Evolutionary conservation across 805 yeast genomes (phyloP), one percentile per base, ranked within the genome.

Genomic region (Brettanomyces bruxellensis): DNA sequence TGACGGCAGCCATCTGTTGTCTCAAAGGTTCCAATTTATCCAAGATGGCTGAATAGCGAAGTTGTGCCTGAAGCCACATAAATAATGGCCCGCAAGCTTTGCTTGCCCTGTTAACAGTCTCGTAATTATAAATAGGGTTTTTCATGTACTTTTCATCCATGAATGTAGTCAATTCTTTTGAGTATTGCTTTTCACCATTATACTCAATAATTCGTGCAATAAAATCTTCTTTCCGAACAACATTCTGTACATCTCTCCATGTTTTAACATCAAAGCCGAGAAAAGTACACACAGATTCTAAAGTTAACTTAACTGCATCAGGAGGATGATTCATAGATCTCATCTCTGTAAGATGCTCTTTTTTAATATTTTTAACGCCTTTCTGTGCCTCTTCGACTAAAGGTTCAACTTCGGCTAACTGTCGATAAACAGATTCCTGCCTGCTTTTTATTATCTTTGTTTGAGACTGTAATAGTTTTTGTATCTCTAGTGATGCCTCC

Each of bases 241-340:
- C 74, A 3, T 72, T 68, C 54, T 86, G 91, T 1, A 91, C 95
- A 50, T 86, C 91, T 52, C 86, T 72, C 98, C 98, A 91, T 1
- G 70, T 59, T 0, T 67, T 55, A 0, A 77, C 83, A 5, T 73
- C 67, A 55, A 82, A 82, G 0, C 96, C 96, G 7, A 91, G 62
- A n/a, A 91, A 61, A 4, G 76, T 70, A 62, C 96, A 88, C 0
- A 91, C 95, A 3, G 95, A 83, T 55, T 91, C 97, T 68, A 91
- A 66, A 0, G 95, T 81, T 55, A 85, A 60, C 55, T 86, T 88
- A 4, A 91, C 91, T 0, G 93, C 82, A 7, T 79, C 83, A 0
- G 98, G 98, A 0, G 98, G 98, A 49, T 87, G 87, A 5, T 77
- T 65, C 95, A 91, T 86, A 12, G 96, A 82, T 57, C 96, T 69